Evolutionary conservation across 176 grass and related monocot genomes (phyloP).

Genomic region (Pontederia paniculata): DNA sequence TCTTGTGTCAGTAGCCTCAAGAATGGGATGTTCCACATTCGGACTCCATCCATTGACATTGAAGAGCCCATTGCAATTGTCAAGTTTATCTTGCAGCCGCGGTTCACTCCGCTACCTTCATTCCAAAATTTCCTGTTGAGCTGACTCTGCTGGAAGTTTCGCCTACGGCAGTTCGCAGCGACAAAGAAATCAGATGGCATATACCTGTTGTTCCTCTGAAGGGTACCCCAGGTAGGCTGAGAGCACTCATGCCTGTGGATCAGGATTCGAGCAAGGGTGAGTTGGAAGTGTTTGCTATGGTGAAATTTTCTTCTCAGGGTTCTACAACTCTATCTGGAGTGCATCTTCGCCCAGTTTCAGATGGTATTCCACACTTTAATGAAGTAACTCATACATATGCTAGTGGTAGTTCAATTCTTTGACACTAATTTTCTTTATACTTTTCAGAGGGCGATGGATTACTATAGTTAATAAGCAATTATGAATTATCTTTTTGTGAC

Average conservation of each 20-base stretch:
- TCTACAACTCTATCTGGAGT: slow-evolving; percentile 76
- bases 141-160: slow-evolving; percentile 72
- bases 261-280: slow-evolving; percentile 37
- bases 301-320: slow-evolving; percentile 70
- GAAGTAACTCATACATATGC: slow-evolving; percentile 73
- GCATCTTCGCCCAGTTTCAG: slow-evolving; percentile 53
- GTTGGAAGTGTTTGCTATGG: slow-evolving; percentile 30
- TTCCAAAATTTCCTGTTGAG: slow-evolving; percentile 76
- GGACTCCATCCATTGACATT: slow-evolving; percentile 53
- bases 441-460: no score
- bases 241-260: slow-evolving; percentile 86
- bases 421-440: no score
- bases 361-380: slow-evolving; percentile 58
- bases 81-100: slow-evolving; percentile 72
- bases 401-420: slow-evolving; percentile 22
- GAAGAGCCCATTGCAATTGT: slow-evolving; percentile 80
- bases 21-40: slow-evolving; percentile 68
- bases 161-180: slow-evolving; percentile 66
- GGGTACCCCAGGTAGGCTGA: slow-evolving; percentile 47
- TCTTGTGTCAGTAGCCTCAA: slow-evolving; percentile 59
- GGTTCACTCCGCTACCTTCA: slow-evolving; percentile 70
- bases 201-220: slow-evolving; percentile 67
- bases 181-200: slow-evolving; percentile 85
- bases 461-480: no score
- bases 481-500: no score